Evolutionary conservation across 164 flowering plant genomes (phyloP), one percentile per base, ranked within the genome.

Genomic region (Chimonanthus salicifolius): DNA sequence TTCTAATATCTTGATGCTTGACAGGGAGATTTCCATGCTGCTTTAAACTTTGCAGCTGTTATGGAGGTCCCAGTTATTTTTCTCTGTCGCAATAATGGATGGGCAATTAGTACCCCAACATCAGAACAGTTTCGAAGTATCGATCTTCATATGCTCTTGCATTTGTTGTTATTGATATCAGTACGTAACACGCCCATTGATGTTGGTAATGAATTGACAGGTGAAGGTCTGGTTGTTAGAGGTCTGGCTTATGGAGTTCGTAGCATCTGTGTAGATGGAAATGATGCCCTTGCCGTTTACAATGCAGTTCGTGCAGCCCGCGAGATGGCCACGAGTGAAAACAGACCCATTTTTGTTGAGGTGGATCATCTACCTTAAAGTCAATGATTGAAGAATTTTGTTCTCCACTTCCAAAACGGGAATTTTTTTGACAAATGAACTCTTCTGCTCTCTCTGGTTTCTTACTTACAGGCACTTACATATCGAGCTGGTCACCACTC

Each of bases 1-100:
- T 72, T 72, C 80, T 85, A 74, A 83, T 62, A 70, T 33, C 15
- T 71, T 11, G 21, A 45, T 71, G 49, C 48, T 78, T 77, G 67
- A 43, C 77, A 94, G 99, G 99, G 99, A 80, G 99, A 95, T 84
- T 95, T 95, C 86, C 99, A 95, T 86, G 97, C 94, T 79, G 97
- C 84, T 72, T 60, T 95, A 60, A 95, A 95, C 77, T 91, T 95
- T 76, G 98, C 99, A 11, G 99, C 98, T 6, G 98, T 95, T 62
- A 68, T 79, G 86, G 96, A 93, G 78, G 91, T 85, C 11, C 99
- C 98, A 0, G 96, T 95, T 67, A 77, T 95, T 46, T 95, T 95
- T 73, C 72, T 95, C 58, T 95, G 99, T 80, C 90, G 99, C 72
- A 95, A 95, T 86, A 95, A 95, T 76, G 98, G 99, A 64, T 94